These are phyloP conservation scores for Carnegiea gigantea DNA, from an alignment of 179 eudicot genomes.

Conservation along the genomic window DNA sequence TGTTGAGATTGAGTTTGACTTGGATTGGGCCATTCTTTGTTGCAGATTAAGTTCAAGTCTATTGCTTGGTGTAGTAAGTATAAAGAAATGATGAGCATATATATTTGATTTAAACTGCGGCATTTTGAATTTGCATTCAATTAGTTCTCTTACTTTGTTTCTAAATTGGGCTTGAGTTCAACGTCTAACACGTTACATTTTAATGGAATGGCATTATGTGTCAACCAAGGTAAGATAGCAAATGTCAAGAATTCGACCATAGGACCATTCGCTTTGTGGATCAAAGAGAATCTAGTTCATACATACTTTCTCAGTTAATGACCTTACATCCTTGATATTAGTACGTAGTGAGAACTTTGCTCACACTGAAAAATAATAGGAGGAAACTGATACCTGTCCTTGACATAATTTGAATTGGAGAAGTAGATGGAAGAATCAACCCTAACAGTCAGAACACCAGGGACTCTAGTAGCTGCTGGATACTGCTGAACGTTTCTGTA, in stretches of 20 bases:
- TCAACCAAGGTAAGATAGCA: too few species aligned
- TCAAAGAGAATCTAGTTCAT: background rate
- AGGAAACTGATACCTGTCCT: conserved; percentile 48
- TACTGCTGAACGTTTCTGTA: conserved; percentile 79
- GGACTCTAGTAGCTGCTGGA: conserved; percentile 59
- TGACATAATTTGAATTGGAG: conserved; percentile 59
- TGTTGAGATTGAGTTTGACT: background rate
- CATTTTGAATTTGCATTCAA: too few species aligned
- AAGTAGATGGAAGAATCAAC: conserved; percentile 71
- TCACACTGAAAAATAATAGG: background rate
- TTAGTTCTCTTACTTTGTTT: too few species aligned
- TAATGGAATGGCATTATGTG: too few species aligned
- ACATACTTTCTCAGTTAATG: background rate
- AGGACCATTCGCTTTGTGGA: too few species aligned
- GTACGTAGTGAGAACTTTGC: background rate
- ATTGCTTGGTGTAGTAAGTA: background rate
- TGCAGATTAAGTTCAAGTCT: background rate
- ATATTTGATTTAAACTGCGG: too few species aligned
- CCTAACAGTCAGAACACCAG: conserved; percentile 50
- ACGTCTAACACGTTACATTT: too few species aligned
- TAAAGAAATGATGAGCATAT: too few species aligned
- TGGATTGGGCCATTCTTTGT: background rate
- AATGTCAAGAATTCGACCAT: too few species aligned
- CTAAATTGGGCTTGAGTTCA: too few species aligned
- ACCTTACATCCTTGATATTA: background rate